A percentile compares a stretch with the other conserved stretches of the same genome.
Conservation (phyloP, 441 rosid genomes). For the Populus tomentosa region DNA sequence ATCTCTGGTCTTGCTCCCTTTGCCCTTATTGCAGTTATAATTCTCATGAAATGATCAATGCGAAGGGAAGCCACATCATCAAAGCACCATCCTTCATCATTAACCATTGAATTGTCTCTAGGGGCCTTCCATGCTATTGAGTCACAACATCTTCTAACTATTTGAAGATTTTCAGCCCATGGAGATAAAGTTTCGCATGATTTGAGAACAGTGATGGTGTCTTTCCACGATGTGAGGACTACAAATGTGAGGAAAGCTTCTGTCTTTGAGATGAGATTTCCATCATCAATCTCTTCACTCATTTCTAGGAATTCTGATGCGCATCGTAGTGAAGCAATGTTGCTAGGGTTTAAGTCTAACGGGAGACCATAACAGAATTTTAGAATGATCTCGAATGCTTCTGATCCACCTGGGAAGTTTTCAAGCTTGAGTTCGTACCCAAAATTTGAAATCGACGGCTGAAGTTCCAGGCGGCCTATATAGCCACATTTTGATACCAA, state of each 20-base stretch:
- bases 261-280: constrained; percentile 69
- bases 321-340: constrained; percentile 65
- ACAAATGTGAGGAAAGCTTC: constrained; percentile 81
- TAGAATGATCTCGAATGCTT: constrained; percentile 56
- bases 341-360: constrained; percentile 49
- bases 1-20: constrained; percentile 48
- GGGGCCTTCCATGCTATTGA: constrained; percentile 73
- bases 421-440: constrained; percentile 59
- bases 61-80: constrained; percentile 52
- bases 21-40: constrained; percentile 54
- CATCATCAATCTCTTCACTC: constrained; percentile 81
- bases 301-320: constrained; percentile 77
- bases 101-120: constrained; percentile 29
- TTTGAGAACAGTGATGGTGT: constrained; percentile 62
- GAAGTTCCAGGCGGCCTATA: constrained; percentile 57
- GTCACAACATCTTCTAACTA: constrained; percentile 77
- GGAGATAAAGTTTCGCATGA: constrained; percentile 63
- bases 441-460: constrained; percentile 49
- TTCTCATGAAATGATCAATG: constrained; percentile 68
- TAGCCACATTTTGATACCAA: constrained; percentile 79
- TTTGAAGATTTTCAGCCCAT: constrained; percentile 80
- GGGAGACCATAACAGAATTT: constrained; percentile 69
- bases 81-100: constrained; percentile 43
- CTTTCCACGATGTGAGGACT: constrained; percentile 74
- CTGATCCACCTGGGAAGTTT: constrained; percentile 74